phyloP scores from a whole-genome alignment of 495 filamentous ascomycete species.

The Xylaria venustula region DNA sequence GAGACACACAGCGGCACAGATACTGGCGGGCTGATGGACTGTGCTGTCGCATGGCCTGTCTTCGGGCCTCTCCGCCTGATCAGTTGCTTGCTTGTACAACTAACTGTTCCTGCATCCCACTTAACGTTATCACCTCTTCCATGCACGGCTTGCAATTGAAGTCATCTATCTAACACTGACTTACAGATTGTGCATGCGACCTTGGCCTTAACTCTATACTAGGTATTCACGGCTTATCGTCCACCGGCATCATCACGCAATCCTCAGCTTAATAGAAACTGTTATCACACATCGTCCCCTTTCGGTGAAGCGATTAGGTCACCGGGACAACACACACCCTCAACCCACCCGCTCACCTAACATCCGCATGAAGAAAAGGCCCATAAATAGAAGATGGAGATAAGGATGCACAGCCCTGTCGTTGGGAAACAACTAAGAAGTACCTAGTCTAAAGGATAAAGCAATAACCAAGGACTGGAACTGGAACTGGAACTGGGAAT shows the following conservation, averaged over 20 bases:
- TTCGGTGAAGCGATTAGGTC: conserved; percentile 11
- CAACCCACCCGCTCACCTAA: not conserved
- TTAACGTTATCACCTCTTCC: conserved; percentile 1
- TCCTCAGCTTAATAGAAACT: not conserved
- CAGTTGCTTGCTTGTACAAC: not conserved
- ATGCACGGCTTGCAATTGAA: not conserved
- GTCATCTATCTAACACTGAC: not conserved
- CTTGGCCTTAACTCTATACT: not conserved
- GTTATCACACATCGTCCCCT: not conserved
- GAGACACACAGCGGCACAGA: too few relatives aligned
- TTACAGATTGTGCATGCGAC: not conserved
- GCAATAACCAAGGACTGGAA: too few relatives aligned
- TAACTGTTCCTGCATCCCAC: conserved; percentile 6
- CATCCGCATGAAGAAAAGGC: not conserved
- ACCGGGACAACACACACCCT: conserved; percentile 6
- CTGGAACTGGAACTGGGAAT: too few relatives aligned
- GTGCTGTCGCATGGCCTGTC: too few relatives aligned
- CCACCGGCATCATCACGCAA: not conserved
- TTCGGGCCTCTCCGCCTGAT: too few relatives aligned
- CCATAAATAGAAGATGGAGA: conserved; percentile 1
- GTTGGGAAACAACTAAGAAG: too few relatives aligned
- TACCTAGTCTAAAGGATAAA: too few relatives aligned
- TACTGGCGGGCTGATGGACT: too few relatives aligned
- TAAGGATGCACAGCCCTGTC: not conserved
- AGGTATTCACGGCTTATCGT: not conserved